Base-by-base conservation (phyloP, 1,284 basidiomycete species). In the Nidula niveotomentosa region DNA sequence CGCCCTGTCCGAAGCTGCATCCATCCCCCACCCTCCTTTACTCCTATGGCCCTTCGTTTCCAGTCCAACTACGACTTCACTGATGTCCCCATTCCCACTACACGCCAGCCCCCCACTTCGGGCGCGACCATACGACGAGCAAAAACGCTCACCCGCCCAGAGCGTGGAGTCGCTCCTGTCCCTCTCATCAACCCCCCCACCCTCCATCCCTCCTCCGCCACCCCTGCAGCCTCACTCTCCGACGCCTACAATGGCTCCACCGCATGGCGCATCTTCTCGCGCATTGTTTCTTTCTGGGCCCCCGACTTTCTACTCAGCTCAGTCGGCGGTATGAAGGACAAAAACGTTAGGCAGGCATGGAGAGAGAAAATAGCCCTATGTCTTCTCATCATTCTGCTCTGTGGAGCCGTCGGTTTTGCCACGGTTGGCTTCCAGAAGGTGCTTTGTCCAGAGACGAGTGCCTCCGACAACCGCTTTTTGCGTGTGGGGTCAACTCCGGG, bases 301-400 rank as follows among this genome's bases (percentile, higher is more conserved):
- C 96, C 96, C 12, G 80, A 85, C 48, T 80, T 88, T 60, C 68
- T 96, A 12, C 82, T 98, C 53, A 74, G 80, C 18, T 84, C 87
- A 10, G 58, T 93, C 4, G 90, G 90, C 55, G 93, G 94, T 49
- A 81, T 98, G 70, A 88, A 84, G 65, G 93, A 95, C 69, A 82
- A 83, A 67, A 77, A 83, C 52, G 78, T 86, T 56, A 80, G 86
- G 60, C 93, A 98, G 73, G 97, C 97, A 1, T 99, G 97, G 97
- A 84, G 97, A 63, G 97, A 99, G 74, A 99, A 99, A 78, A 86
- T 98, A 57, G 86, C 95, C 6, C 81, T 99, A 7, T 98, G 95
- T 70, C 86, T 90, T 70, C 88, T 97, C 65, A 91, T 94, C 52
- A 63, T 86, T 56, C 36, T 93, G 23, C 73, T 98, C 23, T 97